phyloP scores from a whole-genome alignment of 257 asterid species.

The Ocimum tenuiflorum region DNA sequence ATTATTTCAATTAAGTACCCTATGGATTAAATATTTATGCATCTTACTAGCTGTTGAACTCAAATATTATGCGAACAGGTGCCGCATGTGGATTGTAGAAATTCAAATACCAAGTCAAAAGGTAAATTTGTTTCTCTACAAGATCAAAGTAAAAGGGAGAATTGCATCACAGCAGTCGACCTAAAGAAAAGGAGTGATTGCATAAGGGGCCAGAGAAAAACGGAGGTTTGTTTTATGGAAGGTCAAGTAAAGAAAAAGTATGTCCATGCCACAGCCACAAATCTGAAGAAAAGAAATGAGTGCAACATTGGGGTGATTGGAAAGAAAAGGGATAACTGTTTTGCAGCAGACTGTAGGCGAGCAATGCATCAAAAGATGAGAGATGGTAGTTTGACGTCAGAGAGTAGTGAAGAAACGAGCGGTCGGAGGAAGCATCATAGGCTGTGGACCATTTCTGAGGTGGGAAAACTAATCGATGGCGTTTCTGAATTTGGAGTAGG shows the following conservation, averaged over 20 bases:
- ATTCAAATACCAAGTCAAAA: constrained; percentile 15
- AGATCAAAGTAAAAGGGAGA: constrained; percentile 29
- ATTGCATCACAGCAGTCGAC: not conserved
- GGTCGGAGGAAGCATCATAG: constrained; percentile 80
- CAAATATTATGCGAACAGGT: constrained; percentile 25
- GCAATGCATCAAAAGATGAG: not conserved
- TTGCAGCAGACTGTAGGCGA: no score
- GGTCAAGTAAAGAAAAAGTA: constrained; percentile 20
- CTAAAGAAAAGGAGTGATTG: constrained; percentile 11
- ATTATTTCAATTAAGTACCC: not conserved
- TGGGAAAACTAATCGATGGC: constrained; percentile 69
- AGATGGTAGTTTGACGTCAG: constrained; percentile 4
- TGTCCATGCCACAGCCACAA: constrained; percentile 7
- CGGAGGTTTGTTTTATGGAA: not conserved
- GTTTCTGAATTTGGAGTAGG: constrained; percentile 90
- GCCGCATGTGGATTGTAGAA: constrained; percentile 6
- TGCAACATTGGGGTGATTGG: constrained; percentile 7
- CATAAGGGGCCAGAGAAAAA: not conserved
- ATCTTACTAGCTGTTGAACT: not conserved
- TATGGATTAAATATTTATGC: not conserved
- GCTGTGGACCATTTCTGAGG: constrained; percentile 79
- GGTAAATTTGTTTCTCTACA: constrained; percentile 17
- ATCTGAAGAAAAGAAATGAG: constrained; percentile 27
- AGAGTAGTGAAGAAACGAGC: constrained; percentile 32
- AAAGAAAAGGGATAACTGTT: no score